These are phyloP conservation scores for Plectosphaerella sp. DNA, from an alignment of 2,329 filamentous ascomycete species.

Conservation along the genomic window DNA sequence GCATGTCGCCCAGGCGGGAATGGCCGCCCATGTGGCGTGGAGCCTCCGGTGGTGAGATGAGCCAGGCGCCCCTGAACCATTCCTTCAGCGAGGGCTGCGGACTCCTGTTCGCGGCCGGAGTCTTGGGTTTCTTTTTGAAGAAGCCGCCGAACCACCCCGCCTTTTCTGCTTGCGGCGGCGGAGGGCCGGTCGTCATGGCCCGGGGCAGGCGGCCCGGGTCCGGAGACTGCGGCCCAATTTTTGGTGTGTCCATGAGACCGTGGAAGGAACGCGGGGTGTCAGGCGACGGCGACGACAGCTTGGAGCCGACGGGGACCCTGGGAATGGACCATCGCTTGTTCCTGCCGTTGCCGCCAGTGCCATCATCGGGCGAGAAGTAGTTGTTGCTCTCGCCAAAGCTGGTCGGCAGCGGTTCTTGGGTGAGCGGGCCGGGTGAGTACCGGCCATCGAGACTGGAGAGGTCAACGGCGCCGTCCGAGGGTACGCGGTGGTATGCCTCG, in stretches of 20 bases:
- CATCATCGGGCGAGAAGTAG: neutral
- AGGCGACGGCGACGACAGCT: constrained; percentile 6
- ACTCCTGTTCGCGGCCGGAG: neutral
- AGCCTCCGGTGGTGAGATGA: constrained; percentile 5
- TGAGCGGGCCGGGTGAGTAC: neutral
- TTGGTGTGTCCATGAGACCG: neutral
- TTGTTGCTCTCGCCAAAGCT: neutral
- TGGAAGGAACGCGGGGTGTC: constrained; percentile 2
- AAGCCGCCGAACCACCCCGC: neutral
- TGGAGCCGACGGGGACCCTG: constrained; percentile 10
- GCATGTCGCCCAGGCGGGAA: neutral
- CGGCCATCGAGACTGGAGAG: constrained; percentile 3
- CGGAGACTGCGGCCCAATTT: neutral
- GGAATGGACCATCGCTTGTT: constrained; percentile 1
- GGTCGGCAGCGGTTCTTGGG: neutral
- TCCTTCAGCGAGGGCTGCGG: neutral
- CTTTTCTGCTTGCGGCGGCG: neutral
- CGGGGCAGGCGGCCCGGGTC: neutral
- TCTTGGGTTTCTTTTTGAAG: neutral
- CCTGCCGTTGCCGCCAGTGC: neutral
- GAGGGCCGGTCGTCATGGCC: neutral
- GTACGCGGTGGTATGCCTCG: constrained; percentile 6
- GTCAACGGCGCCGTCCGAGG: constrained; percentile 5
- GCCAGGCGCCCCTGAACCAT: neutral
- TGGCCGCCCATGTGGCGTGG: neutral